Base-by-base conservation (phyloP, 2,329 filamentous ascomycete species). In the Fusarium palustre region DNA sequence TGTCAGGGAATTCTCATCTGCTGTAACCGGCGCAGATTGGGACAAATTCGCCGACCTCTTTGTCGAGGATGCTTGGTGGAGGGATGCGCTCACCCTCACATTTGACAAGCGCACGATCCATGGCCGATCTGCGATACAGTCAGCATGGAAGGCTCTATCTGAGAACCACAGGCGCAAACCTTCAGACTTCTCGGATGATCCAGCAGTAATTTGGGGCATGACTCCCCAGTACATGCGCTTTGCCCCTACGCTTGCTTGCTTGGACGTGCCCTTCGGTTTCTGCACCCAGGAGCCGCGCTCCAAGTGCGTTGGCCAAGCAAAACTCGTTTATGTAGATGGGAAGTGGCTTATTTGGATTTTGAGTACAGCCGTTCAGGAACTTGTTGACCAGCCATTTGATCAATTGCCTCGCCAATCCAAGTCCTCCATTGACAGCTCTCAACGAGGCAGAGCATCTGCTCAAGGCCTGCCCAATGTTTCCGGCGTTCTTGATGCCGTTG, bases 331-430 rank as follows among this genome's bases (percentile, higher is more conserved):
- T 1, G 18, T 39, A 2, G 47, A 50, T 20, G 47, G 47, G 2
- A 50, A 50, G 9, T 50, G 47, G 47, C 13, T 50, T 7, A 50
- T 38, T 20, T 50, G 47, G 47, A 50, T 50, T 9, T 20, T 50
- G 33, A 50, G 47, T 12, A 50, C 47, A 12, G 47, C 47, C 1
- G 18, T 50, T 1, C 31, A 50, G 2, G 47, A 50, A 4, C 47
- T 50, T 9, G 24, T 28, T 7, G 22, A 28, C 6, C 31, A 50
- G 4, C 47, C 47, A 8, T 50, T 50, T 5, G 12, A 50, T 10
- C 33, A 36, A 6, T 13, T 50, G 7, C 47, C 47, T 2, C 47
- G 47, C n/a, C 47, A 16, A 7, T 8, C 47, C n/a, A 1, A 7
- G 1, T 38, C 47, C 13, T 33, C 22, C 3, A 28, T 50, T 3